A percentile compares a stretch with the other conserved stretches of the same genome.
These are phyloP conservation scores for Cryptococcus jaspeensis DNA, from an alignment of 1,284 basidiomycete species.

Conservation along the genomic window DNA sequence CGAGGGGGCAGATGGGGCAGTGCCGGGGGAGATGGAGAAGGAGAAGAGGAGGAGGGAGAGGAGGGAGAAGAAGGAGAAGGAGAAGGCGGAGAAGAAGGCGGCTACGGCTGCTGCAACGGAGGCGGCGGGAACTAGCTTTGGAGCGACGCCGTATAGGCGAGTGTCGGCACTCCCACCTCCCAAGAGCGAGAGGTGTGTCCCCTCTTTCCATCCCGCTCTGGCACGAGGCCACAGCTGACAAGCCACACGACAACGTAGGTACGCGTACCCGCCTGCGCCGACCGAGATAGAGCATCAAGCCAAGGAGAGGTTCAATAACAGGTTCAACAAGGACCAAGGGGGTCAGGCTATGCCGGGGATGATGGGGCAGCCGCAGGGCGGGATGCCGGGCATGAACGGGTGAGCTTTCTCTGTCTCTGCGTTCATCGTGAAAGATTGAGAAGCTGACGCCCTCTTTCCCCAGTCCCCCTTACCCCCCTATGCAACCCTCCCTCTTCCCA, in stretches of 20 bases:
- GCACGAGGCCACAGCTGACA: background rate
- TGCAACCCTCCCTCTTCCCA: too few relatives aligned
- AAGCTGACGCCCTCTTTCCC: too few relatives aligned
- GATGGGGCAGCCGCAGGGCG: too few relatives aligned
- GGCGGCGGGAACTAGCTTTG: background rate
- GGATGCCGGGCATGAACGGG: too few relatives aligned
- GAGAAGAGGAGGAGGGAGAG: conserved; percentile 20
- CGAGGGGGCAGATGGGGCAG: background rate
- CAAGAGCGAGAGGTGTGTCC: conserved; percentile 31
- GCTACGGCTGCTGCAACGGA: conserved; percentile 5
- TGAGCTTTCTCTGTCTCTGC: too few relatives aligned
- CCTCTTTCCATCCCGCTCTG: too few relatives aligned
- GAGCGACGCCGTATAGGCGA: conserved; percentile 21
- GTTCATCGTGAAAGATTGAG: too few relatives aligned
- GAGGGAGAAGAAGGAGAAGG: conserved; percentile 20
- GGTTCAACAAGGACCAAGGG: conserved; percentile 12
- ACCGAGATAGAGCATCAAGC: conserved; percentile 26
- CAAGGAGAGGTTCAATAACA: conserved; percentile 25
- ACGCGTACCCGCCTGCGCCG: conserved; percentile 32
- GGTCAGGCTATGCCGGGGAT: too few relatives aligned
- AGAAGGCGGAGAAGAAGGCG: conserved; percentile 14
- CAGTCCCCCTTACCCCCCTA: too few relatives aligned
- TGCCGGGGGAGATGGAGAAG: conserved; percentile 15
- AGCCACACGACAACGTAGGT: conserved; percentile 10
- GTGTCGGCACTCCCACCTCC: conserved; percentile 25